These are phyloP conservation scores for Nannizziopsis arthrosporioides DNA, from an alignment of 2,329 filamentous ascomycete genomes.

Conservation along the genomic window DNA sequence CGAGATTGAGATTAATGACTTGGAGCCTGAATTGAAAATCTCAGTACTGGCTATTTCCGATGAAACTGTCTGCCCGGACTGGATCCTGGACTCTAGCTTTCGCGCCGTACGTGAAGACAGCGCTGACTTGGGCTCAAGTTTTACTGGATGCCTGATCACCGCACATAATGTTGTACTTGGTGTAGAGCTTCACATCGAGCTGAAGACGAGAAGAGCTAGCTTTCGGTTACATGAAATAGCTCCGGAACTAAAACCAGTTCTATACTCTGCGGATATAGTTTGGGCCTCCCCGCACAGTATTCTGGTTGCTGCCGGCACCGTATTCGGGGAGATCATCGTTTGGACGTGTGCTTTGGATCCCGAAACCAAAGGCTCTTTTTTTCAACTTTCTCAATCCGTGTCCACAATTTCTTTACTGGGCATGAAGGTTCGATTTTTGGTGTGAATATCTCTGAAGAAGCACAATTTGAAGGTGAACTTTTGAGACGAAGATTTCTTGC, in stretches of 20 bases:
- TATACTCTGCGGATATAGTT: slow-evolving; percentile 70
- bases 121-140: slow-evolving; percentile 19
- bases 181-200: slow-evolving; percentile 26
- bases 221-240: slow-evolving; percentile 33
- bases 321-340: slow-evolving; percentile 85
- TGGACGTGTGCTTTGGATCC: slow-evolving; percentile 55
- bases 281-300: slow-evolving; percentile 50
- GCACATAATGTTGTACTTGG: slow-evolving; percentile 73
- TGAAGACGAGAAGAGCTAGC: slow-evolving; percentile 17
- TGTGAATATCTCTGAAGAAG: slow-evolving; percentile 58
- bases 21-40: slow-evolving; percentile 10
- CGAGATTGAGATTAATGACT: slow-evolving; percentile 16
- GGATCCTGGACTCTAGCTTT: slow-evolving; percentile 60
- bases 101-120: slow-evolving; percentile 28
- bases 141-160: slow-evolving; percentile 55
- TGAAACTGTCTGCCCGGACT: slow-evolving; percentile 51
- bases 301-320: slow-evolving; percentile 76
- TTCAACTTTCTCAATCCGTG: slow-evolving; percentile 24
- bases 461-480: slow-evolving; percentile 31
- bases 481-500: slow-evolving; percentile 53
- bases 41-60: slow-evolving; percentile 23
- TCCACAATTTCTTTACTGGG: slow-evolving; percentile 48
- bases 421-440: slow-evolving; percentile 94
- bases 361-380: slow-evolving; percentile 11
- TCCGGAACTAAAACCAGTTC: slow-evolving; percentile 57